A percentile compares a stretch with the other conserved stretches of the same genome.
Conservation (phyloP, 2,329 filamentous ascomycete genomes). For the Cladosporium sp. region DNA sequence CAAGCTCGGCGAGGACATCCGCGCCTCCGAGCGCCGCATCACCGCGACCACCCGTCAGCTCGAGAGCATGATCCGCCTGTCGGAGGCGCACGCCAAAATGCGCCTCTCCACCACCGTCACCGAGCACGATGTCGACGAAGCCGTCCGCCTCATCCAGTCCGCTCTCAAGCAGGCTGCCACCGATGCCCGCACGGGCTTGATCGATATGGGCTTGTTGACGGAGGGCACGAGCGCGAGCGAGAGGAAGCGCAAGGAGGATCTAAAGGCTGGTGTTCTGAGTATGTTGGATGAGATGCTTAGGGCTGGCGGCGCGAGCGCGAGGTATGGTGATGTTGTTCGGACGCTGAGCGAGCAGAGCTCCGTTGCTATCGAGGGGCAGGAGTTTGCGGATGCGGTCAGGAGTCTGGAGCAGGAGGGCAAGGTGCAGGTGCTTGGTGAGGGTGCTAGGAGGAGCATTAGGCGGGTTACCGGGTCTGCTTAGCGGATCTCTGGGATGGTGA, state of each 20-base stretch:
- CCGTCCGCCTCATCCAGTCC: conserved; percentile 84
- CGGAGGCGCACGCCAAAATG: conserved; percentile 98
- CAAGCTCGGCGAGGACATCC: conserved; percentile 65
- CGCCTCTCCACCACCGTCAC: conserved; percentile 72
- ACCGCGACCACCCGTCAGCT: conserved; percentile 95
- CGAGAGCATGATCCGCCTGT: conserved; percentile 95
- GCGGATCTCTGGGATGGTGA: conserved; percentile 2
- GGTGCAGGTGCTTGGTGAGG: conserved; percentile 76
- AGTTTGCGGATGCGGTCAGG: conserved; percentile 78
- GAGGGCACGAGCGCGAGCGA: conserved; percentile 92
- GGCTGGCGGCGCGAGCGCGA: conserved; percentile 56
- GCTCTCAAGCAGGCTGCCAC: conserved; percentile 97
- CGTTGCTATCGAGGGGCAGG: conserved; percentile 63
- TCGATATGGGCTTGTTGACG: conserved; percentile 92
- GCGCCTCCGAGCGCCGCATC: conserved; percentile 87
- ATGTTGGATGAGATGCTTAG: conserved; percentile 76
- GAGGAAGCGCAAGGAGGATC: conserved; percentile 70
- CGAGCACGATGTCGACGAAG: conserved; percentile 76
- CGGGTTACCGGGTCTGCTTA: conserved; percentile 56
- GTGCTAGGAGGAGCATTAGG: conserved; percentile 72
- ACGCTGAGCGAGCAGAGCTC: conserved; percentile 65
- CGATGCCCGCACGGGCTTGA: conserved; percentile 79
- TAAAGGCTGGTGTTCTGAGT: conserved; percentile 70
- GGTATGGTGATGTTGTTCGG: conserved; percentile 72
- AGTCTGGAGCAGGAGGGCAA: conserved; percentile 77